phyloP scores from a whole-genome alignment of 164 flowering plant genomes.

The Chloranthus sessilifolius region DNA sequence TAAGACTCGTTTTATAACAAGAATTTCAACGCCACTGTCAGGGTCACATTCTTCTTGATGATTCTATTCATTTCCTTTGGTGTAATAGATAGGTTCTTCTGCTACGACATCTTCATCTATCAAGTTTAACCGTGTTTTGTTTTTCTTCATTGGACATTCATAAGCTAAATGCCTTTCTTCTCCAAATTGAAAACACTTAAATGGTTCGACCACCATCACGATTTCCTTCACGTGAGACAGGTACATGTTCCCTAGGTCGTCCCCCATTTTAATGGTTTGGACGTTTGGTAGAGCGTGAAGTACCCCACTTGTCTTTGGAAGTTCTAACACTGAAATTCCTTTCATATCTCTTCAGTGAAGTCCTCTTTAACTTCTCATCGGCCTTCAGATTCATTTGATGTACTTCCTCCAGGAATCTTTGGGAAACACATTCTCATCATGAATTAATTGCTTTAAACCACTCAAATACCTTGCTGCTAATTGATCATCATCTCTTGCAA shows the following conservation, averaged over 20 bases:
- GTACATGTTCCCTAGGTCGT: neutral
- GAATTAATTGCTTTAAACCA: neutral
- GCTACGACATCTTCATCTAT: neutral
- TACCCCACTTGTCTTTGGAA: neutral
- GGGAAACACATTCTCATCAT: neutral
- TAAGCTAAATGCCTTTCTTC: neutral
- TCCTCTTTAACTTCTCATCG: too few relatives aligned
- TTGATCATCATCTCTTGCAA: neutral
- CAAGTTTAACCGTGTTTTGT: neutral
- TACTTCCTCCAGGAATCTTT: neutral
- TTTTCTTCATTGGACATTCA: neutral
- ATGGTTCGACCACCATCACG: too few relatives aligned
- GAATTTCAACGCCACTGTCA: neutral
- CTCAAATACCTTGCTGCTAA: neutral
- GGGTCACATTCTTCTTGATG: too few relatives aligned
- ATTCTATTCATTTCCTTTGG: too few relatives aligned
- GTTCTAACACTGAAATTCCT: too few relatives aligned
- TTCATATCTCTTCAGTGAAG: too few relatives aligned
- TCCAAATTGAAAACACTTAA: neutral
- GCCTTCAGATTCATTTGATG: neutral
- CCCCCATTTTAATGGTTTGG: neutral
- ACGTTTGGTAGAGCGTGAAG: neutral
- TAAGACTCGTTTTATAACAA: neutral
- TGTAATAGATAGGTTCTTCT: too few relatives aligned
- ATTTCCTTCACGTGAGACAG: too few relatives aligned